phyloP scores from a whole-genome alignment of 2,329 filamentous ascomycete genomes.

The Plenodomus biglobosus region DNA sequence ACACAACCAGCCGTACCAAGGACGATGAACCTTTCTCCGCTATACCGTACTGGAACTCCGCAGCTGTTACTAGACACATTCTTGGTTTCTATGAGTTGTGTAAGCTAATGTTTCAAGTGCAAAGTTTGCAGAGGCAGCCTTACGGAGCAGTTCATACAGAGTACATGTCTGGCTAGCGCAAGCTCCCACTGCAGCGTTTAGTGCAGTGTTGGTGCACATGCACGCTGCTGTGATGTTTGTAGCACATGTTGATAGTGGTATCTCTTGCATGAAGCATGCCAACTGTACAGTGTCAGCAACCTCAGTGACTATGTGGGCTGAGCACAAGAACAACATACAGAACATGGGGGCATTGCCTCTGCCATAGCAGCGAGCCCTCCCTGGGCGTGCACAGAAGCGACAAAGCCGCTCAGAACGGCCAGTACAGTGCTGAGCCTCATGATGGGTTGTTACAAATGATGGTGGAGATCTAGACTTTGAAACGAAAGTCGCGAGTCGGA shows the following conservation, averaged over 20 bases:
- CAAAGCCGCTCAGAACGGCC: conserved; percentile 6
- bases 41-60: conserved; percentile 39
- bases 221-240: conserved; percentile 43
- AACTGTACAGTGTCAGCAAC: conserved; percentile 14
- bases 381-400: conserved; percentile 13
- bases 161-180: conserved; percentile 44
- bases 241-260: conserved; percentile 42
- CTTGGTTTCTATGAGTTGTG: conserved; percentile 33
- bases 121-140: neutral
- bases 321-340: conserved; percentile 11
- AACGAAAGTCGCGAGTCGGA: conserved; percentile 1
- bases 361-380: conserved; percentile 12
- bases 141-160: conserved; percentile 40
- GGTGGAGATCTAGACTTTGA: neutral
- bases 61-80: conserved; percentile 44
- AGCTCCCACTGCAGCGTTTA: conserved; percentile 35
- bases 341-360: conserved; percentile 17
- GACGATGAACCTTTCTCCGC: conserved; percentile 31
- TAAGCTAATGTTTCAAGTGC: conserved; percentile 2
- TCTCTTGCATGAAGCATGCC: conserved; percentile 19
- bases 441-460: neutral
- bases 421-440: conserved; percentile 10
- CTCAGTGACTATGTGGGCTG: neutral
- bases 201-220: conserved; percentile 42
- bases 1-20: conserved; percentile 33